Evolutionary conservation across 257 asterid genomes (phyloP).

Genomic region (Ocimum tenuiflorum): DNA sequence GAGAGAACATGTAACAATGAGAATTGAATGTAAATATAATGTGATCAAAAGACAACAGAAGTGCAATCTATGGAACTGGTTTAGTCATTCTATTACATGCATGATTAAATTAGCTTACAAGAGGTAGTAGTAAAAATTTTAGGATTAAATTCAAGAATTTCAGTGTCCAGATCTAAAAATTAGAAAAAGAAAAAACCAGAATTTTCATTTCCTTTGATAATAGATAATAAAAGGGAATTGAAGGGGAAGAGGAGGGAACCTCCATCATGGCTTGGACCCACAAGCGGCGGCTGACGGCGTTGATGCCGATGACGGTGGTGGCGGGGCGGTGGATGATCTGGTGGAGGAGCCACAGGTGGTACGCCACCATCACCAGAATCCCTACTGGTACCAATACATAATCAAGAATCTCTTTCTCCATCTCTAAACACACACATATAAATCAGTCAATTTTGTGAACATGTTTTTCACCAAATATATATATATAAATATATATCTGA

Average conservation of each 20-base stretch:
- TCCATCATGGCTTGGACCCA: slow-evolving; percentile 97
- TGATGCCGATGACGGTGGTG: slow-evolving; percentile 78
- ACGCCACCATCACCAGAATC: slow-evolving; percentile 41
- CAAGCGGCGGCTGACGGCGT: slow-evolving; percentile 76
- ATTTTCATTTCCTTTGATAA: too few species aligned
- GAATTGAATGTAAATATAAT: too few species aligned
- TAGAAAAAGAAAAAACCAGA: too few species aligned
- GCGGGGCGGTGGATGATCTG: slow-evolving; percentile 56
- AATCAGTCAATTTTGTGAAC: too few species aligned
- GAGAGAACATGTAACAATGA: too few species aligned
- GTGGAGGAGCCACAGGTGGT: slow-evolving; percentile 74
- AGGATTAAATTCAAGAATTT: not conserved
- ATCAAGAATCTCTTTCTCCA: slow-evolving; percentile 61
- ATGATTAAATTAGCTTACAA: not conserved
- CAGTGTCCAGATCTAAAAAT: not conserved
- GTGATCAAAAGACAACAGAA: too few species aligned
- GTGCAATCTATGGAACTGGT: too few species aligned
- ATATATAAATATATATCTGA: not conserved
- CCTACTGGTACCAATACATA: slow-evolving; percentile 68
- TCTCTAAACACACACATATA: too few species aligned
- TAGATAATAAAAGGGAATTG: not conserved
- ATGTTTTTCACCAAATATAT: too few species aligned
- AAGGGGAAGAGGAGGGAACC: slow-evolving; percentile 23
- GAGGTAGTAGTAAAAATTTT: too few species aligned
- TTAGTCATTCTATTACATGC: too few species aligned